These are phyloP conservation scores for Leptographium galeiforme DNA, from an alignment of 2,329 filamentous ascomycete species.

Conservation along the genomic window DNA sequence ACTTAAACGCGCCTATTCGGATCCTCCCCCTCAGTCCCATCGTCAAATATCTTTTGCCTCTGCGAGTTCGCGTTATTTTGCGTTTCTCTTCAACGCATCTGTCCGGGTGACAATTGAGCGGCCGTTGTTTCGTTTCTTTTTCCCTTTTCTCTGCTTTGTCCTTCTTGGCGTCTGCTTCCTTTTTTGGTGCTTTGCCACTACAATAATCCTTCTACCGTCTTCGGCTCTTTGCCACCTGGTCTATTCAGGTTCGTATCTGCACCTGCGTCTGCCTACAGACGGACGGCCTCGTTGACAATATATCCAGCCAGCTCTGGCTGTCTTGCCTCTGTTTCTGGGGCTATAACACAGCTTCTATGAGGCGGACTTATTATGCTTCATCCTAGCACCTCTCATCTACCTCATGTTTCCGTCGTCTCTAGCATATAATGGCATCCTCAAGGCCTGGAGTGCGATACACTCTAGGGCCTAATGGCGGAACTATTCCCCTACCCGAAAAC, in stretches of 20 bases:
- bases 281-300: not conserved
- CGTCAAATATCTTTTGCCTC: not conserved
- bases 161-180: not conserved
- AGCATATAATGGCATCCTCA: conserved; percentile 5
- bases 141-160: not conserved
- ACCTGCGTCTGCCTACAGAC: not conserved
- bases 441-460: conserved; percentile 2
- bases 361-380: no score
- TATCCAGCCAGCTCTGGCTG: not conserved
- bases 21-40: not conserved
- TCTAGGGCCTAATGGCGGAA: not conserved
- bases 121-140: not conserved
- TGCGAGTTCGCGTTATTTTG: no score
- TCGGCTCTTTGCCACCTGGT: not conserved
- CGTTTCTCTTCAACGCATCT: not conserved
- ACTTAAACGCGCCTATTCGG: not conserved
- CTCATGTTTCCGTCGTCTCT: not conserved
- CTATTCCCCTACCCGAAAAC: not conserved
- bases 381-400: no score
- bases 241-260: no score
- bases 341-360: not conserved
- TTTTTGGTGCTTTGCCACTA: not conserved
- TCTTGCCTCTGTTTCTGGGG: not conserved
- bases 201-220: not conserved
- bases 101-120: not conserved